Conservation (phyloP, 2,329 filamentous ascomycete species). For the Achaetomium macrosporum region DNA sequence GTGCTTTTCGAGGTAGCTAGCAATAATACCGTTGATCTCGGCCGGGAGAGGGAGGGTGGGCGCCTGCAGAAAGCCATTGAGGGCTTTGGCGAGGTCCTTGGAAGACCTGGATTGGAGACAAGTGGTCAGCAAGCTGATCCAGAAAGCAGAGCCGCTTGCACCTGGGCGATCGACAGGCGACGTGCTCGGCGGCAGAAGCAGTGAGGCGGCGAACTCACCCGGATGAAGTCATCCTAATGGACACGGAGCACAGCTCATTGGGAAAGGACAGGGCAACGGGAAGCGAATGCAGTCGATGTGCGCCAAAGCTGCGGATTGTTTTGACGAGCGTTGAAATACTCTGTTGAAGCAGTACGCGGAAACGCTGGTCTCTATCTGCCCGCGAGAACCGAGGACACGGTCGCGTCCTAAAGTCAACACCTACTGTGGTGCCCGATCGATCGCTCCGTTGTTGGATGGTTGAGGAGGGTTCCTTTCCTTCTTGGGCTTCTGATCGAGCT, state of each 20-base stretch:
- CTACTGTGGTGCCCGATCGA: no score
- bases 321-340: not conserved
- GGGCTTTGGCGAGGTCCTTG: conserved; percentile 55
- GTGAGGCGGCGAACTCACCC: conserved; percentile 17
- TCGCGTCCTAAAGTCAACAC: no score
- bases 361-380: no score
- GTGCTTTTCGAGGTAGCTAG: conserved; percentile 63
- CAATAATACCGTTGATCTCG: conserved; percentile 56
- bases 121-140: not conserved
- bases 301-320: not conserved
- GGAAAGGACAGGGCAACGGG: conserved; percentile 3
- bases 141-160: not conserved
- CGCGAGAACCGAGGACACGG: no score
- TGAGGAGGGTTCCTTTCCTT: no score
- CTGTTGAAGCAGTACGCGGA: no score
- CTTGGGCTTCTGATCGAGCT: no score
- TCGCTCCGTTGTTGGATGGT: no score
- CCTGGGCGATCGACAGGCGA: not conserved
- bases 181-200: not conserved
- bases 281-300: not conserved
- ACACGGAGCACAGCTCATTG: conserved; percentile 11
- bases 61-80: conserved; percentile 44
- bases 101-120: conserved; percentile 39
- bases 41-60: conserved; percentile 59
- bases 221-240: conserved; percentile 27